Evolutionary conservation across 768 basidiomycete species (phyloP).

Genomic region (Lactifluus rugatus): DNA sequence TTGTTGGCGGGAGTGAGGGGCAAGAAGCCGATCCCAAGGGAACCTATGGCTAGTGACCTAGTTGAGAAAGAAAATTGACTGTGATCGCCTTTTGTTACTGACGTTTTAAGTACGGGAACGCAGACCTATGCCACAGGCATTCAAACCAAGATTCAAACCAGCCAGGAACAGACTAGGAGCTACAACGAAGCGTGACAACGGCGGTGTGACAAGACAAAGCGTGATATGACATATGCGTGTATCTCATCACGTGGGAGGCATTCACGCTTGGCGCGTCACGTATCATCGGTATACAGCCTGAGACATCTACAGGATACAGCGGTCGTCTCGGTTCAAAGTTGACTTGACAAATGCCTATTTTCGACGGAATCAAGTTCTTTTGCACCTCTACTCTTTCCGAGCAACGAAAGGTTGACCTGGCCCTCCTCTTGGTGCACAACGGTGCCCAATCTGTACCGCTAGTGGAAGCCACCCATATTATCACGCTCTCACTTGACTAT

Average conservation of each 20-base stretch:
- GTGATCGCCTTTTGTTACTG: no score
- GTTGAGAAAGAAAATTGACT: neutral
- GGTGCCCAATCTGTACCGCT: slow-evolving; percentile 7
- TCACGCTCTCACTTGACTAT: slow-evolving; percentile 13
- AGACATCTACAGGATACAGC: neutral
- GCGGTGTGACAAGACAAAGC: neutral
- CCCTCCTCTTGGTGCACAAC: slow-evolving; percentile 10
- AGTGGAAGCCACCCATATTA: slow-evolving; percentile 15
- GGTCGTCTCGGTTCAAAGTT: no score
- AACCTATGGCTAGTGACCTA: no score
- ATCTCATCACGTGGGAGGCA: neutral
- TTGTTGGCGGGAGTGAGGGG: neutral
- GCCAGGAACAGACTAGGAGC: no score
- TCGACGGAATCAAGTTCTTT: slow-evolving; percentile 15
- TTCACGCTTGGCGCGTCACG: neutral
- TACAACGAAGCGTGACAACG: neutral
- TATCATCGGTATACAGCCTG: neutral
- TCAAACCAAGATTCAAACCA: no score
- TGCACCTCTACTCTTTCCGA: slow-evolving; percentile 13
- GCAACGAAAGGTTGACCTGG: slow-evolving; percentile 1
- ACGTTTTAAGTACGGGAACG: no score
- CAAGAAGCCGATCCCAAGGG: no score
- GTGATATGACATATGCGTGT: neutral
- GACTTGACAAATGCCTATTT: slow-evolving; percentile 9
- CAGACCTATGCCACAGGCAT: no score